Evolutionary conservation across 169 alveolate genomes (phyloP).

Genomic region (Cryptosporidium sp.): DNA sequence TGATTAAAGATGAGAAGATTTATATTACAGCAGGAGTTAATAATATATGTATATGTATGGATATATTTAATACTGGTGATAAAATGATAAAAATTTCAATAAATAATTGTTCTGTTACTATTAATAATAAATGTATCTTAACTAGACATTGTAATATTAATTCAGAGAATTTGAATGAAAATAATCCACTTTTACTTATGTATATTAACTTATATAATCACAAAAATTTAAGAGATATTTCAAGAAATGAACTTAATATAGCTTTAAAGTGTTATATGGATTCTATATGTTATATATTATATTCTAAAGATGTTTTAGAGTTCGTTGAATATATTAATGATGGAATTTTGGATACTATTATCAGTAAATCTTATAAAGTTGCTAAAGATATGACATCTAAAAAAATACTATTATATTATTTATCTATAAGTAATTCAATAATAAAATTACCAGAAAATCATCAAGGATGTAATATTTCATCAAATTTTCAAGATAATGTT

Average conservation of each 20-base stretch:
- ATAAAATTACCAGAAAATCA: constrained; percentile 51
- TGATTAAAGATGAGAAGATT: constrained; percentile 43
- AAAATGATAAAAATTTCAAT: constrained; percentile 30
- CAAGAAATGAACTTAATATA: constrained; percentile 25
- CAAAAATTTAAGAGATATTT: background rate
- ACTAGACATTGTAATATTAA: constrained; percentile 13
- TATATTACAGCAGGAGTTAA: constrained; percentile 51
- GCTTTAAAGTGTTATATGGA: constrained; percentile 67
- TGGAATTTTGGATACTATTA: constrained; percentile 60
- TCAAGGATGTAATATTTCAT: background rate
- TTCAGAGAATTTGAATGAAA: background rate
- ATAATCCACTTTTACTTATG: constrained; percentile 30
- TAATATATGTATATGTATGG: constrained; percentile 47
- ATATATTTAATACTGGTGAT: constrained; percentile 57
- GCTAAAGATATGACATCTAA: constrained; percentile 49
- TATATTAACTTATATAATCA: constrained; percentile 25
- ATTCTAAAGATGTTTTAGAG: constrained; percentile 52
- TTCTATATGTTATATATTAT: constrained; percentile 56
- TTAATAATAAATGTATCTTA: constrained; percentile 50
- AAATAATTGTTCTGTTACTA: constrained; percentile 53
- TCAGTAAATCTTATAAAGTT: constrained; percentile 62
- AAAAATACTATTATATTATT: constrained; percentile 23
- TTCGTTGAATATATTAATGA: constrained; percentile 65
- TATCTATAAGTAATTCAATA: constrained; percentile 28
- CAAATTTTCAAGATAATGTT: background rate